Evolutionary conservation across 2,329 filamentous ascomycete species (phyloP).

Genomic region (Aspergillus arachidicola): DNA sequence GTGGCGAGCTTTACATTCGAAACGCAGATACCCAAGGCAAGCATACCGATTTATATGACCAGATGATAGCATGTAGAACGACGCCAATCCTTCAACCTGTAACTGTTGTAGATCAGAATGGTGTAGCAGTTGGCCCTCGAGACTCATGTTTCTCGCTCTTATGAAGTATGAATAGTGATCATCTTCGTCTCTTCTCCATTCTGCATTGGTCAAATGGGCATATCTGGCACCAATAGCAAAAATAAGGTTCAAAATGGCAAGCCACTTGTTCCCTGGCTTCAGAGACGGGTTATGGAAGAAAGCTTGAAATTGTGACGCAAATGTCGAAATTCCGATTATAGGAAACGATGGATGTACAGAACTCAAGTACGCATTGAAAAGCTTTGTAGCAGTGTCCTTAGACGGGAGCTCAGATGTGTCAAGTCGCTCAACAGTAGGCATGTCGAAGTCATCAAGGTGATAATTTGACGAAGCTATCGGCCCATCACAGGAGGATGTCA

Average conservation of each 20-base stretch:
- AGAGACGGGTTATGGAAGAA: constrained; percentile 38
- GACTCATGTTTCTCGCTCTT: constrained; percentile 40
- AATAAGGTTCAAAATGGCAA: constrained; percentile 49
- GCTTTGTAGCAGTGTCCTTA: constrained; percentile 38
- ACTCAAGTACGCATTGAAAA: constrained; percentile 45
- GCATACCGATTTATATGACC: constrained; percentile 48
- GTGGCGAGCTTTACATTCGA: background rate
- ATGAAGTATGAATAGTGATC: constrained; percentile 46
- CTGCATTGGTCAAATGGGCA: constrained; percentile 39
- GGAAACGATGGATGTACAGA: constrained; percentile 50
- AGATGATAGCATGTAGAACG: constrained; percentile 44
- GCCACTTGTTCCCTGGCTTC: constrained; percentile 43
- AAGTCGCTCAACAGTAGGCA: constrained; percentile 36
- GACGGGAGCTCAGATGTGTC: constrained; percentile 42
- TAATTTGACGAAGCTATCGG: constrained; percentile 37
- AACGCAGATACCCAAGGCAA: background rate
- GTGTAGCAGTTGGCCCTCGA: constrained; percentile 44
- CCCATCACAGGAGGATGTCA: constrained; percentile 27
- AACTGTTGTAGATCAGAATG: constrained; percentile 47
- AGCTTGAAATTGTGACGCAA: constrained; percentile 45
- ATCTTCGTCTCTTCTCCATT: constrained; percentile 40
- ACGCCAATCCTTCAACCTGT: constrained; percentile 46
- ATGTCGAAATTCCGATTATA: constrained; percentile 45
- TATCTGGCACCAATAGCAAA: constrained; percentile 48
- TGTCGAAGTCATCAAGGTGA: constrained; percentile 46